A percentile compares a stretch with the other conserved stretches of the same genome.
phyloP scores from a whole-genome alignment of 179 eudicot genomes.

The Spinacia oleracea region DNA sequence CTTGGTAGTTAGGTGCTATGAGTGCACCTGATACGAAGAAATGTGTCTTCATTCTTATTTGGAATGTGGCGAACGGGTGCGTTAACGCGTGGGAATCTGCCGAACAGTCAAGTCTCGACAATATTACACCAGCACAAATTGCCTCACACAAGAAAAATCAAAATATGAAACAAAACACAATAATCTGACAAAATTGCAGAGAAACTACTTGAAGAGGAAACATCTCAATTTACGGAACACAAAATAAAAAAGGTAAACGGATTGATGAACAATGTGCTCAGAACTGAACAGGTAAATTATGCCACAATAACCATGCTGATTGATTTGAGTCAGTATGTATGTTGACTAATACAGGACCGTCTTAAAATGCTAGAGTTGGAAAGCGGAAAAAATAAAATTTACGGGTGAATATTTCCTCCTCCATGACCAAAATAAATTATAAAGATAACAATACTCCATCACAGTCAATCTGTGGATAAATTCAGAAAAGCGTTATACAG shows the following conservation, averaged over 20 bases:
- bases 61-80: no score
- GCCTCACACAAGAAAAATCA: not conserved
- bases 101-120: not conserved
- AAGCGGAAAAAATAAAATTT: no score
- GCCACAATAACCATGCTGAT: not conserved
- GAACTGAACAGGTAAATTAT: not conserved
- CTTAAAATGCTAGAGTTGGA: no score
- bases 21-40: not conserved
- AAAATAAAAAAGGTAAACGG: not conserved
- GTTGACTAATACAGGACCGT: no score
- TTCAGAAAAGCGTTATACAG: not conserved
- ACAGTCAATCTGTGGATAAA: not conserved
- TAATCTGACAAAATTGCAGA: not conserved
- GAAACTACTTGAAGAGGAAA: not conserved
- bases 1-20: not conserved
- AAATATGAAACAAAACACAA: not conserved
- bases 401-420: no score
- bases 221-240: not conserved
- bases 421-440: not conserved
- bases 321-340: no score
- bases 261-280: no score
- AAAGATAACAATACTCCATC: not conserved
- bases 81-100: no score
- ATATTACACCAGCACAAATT: not conserved
- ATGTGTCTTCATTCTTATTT: no score